Base-by-base conservation (phyloP, 192 early-diverging fungal genomes). In the Coemansia sp. region DNA sequence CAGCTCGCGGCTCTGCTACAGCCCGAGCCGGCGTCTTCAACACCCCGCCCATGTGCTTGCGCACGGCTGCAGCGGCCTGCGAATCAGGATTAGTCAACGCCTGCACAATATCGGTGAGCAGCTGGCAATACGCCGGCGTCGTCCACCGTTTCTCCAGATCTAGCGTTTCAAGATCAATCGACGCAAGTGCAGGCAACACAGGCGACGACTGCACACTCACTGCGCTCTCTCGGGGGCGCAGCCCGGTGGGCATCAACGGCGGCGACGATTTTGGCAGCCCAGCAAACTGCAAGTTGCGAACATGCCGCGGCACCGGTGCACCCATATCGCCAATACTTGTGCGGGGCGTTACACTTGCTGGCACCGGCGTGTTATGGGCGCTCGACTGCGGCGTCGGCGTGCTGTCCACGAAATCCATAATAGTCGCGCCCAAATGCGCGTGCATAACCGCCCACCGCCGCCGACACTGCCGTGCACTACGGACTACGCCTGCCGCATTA, bases 321-420 rank as follows among this genome's bases (percentile, higher is more conserved):
- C 20, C 5, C 10, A 14, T 2, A 13, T 52, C 29, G 27, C 53
- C 53, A 16, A 5, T 13, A 14, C 12, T 38, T 16, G 35, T 56
- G 3, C 49, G 54, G 12, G 60, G 35, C 12, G 51, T 61, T 35
- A 61, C 27, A 13, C 26, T 19, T 13, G 27, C 50, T 8, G 35
- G 48, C 18, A 48, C 39, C 0, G 76, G 76, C 3, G 76, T 79
- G 43, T 56, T 56, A 16, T 73, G 66, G 4, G 68, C 61, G 41
- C 76, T 79, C 3, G 75, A 78, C 27, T 73, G 75, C 13, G 76
- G 76, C 19, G 76, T 73, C 14, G 71, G 67, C 52, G 67, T 52
- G 23, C 61, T 70, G 51, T 79, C 76, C 29, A 79, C 76, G 65
- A 73, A 79, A 20, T 79, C 76, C 76, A 79, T 72, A 18, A 79